These are phyloP conservation scores for Leucoagaricus sp. DNA, from an alignment of 1,284 basidiomycete species.

Conservation along the genomic window DNA sequence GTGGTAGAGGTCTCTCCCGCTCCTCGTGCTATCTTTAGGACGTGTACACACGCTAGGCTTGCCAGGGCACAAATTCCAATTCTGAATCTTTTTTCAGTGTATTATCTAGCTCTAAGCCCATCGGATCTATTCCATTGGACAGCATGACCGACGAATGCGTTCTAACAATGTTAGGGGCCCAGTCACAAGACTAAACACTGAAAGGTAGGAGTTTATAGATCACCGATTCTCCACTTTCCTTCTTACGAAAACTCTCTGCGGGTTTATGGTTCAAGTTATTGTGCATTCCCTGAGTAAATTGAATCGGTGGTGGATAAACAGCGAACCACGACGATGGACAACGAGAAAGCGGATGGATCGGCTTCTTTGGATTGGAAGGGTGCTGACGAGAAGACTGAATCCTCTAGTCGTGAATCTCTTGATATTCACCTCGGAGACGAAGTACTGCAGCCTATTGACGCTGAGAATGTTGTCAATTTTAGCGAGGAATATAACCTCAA, in stretches of 20 bases:
- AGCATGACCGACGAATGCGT: background rate
- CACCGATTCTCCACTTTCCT: no score
- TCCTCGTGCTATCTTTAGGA: background rate
- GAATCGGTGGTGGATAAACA: no score
- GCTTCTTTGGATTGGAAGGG: constrained; percentile 12
- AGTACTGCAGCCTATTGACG: constrained; percentile 58
- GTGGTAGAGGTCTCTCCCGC: no score
- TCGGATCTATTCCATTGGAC: background rate
- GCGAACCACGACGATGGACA: background rate
- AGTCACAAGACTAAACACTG: constrained; percentile 9
- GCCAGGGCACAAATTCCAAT: background rate
- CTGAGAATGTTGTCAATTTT: constrained; percentile 50
- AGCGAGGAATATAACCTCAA: constrained; percentile 61
- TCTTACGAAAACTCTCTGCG: no score
- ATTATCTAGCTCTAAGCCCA: constrained; percentile 4
- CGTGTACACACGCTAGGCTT: background rate
- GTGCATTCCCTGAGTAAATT: background rate
- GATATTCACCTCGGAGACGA: constrained; percentile 52
- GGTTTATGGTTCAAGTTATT: background rate
- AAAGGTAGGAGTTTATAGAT: no score
- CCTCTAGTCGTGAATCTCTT: constrained; percentile 18
- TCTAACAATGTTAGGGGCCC: background rate
- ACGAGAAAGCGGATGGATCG: background rate
- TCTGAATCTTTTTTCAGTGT: background rate
- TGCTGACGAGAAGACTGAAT: constrained; percentile 24